Conservation (phyloP, 768 basidiomycete genomes). For the Obba rivulosa region DNA sequence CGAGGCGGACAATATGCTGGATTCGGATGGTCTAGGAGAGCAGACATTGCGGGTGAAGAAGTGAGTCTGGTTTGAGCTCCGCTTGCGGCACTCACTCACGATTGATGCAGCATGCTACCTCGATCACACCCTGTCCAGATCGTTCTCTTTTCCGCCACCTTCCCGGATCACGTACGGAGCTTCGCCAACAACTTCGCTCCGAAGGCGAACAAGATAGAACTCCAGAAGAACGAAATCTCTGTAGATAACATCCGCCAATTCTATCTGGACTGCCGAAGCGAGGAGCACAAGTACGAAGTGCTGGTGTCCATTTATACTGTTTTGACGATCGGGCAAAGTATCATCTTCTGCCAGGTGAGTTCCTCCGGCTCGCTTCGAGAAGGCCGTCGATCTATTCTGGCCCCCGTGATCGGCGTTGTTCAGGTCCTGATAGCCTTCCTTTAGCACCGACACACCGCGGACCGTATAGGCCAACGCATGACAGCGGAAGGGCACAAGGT, state of each 20-base stretch:
- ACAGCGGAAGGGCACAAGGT: slow-evolving; percentile 92
- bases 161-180: slow-evolving; percentile 87
- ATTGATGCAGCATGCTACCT: slow-evolving; percentile 47
- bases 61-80: slow-evolving; percentile 37
- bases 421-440: background rate
- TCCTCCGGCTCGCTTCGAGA: background rate
- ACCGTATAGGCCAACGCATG: slow-evolving; percentile 89
- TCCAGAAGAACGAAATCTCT: slow-evolving; percentile 89
- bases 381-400: background rate
- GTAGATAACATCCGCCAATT: slow-evolving; percentile 95
- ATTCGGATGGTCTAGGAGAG: slow-evolving; percentile 89
- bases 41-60: slow-evolving; percentile 93
- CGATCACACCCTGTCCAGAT: slow-evolving; percentile 60
- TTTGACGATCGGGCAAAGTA: slow-evolving; percentile 94
- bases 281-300: slow-evolving; percentile 93
- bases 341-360: slow-evolving; percentile 92
- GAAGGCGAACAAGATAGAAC: slow-evolving; percentile 91
- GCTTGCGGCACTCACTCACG: background rate
- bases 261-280: slow-evolving; percentile 93
- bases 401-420: background rate
- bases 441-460: slow-evolving; percentile 87
- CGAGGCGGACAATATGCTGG: slow-evolving; percentile 99
- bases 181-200: slow-evolving; percentile 95
- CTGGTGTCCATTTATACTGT: slow-evolving; percentile 85
- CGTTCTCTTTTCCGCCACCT: slow-evolving; percentile 97